These are phyloP conservation scores for Petrea volubilis DNA, from an alignment of 257 asterid genomes.

Conservation along the genomic window DNA sequence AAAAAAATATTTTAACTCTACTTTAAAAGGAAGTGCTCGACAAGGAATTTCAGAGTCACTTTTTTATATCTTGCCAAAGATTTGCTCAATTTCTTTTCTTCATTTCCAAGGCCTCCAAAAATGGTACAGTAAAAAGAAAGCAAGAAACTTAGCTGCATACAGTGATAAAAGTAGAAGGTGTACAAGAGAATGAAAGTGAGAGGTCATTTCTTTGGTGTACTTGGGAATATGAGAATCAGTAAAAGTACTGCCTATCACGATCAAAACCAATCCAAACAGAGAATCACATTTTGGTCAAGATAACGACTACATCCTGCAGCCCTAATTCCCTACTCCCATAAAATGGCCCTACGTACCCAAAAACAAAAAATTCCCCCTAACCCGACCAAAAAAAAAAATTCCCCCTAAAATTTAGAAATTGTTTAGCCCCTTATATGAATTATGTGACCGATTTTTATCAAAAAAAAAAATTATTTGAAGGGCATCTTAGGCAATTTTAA, in stretches of 20 bases:
- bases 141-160: background rate
- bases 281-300: conserved; percentile 7
- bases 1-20: too few species aligned
- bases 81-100: too few species aligned
- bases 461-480: too few species aligned
- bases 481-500: too few species aligned
- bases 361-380: background rate
- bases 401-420: too few species aligned
- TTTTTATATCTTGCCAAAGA: background rate
- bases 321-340: background rate
- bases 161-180: background rate
- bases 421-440: too few species aligned
- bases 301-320: conserved; percentile 24
- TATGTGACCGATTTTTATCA: too few species aligned
- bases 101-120: background rate
- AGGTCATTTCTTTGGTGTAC: background rate
- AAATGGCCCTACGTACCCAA: background rate
- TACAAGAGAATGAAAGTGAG: conserved; percentile 10
- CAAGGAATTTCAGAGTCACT: too few species aligned
- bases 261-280: conserved; percentile 12
- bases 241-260: conserved; percentile 3
- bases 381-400: background rate
- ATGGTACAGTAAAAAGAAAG: background rate
- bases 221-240: background rate
- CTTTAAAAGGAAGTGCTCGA: too few species aligned